These are phyloP conservation scores for Scutellaria baicalensis DNA, from an alignment of 257 asterid species.

Conservation along the genomic window DNA sequence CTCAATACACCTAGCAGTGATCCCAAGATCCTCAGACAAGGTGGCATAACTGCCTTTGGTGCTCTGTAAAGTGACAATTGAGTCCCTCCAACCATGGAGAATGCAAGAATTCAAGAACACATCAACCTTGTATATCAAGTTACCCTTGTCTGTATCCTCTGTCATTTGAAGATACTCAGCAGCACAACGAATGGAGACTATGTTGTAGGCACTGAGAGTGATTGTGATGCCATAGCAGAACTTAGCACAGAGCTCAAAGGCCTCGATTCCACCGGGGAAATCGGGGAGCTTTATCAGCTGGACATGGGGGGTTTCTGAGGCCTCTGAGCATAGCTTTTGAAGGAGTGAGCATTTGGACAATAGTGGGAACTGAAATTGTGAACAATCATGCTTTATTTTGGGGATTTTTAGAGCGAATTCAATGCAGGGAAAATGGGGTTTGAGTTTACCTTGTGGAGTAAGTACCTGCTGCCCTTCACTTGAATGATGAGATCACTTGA, in stretches of 20 bases:
- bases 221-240: slow-evolving; percentile 94
- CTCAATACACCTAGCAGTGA: slow-evolving; percentile 69
- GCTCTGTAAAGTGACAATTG: slow-evolving; percentile 55
- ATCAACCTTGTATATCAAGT: slow-evolving; percentile 68
- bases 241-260: slow-evolving; percentile 85
- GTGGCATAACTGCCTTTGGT: slow-evolving; percentile 42
- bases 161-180: slow-evolving; percentile 89
- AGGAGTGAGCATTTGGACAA: slow-evolving; percentile 69
- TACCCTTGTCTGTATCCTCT: slow-evolving; percentile 82
- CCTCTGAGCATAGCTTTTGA: slow-evolving; percentile 63
- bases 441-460: slow-evolving; percentile 73
- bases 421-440: background rate
- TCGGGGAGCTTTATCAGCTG: slow-evolving; percentile 69
- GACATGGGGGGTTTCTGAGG: slow-evolving; percentile 40
- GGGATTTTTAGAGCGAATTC: background rate
- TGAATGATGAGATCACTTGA: slow-evolving; percentile 77
- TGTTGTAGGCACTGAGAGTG: slow-evolving; percentile 85
- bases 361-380: slow-evolving; percentile 68
- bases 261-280: slow-evolving; percentile 79
- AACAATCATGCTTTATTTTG: background rate
- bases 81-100: slow-evolving; percentile 87
- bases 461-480: slow-evolving; percentile 65
- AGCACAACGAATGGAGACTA: slow-evolving; percentile 69
- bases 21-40: slow-evolving; percentile 70
- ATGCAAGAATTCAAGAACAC: slow-evolving; percentile 77